Evolutionary conservation across 495 filamentous ascomycete species (phyloP), one percentile per base, ranked within the genome.

Genomic region (Penicillium pulvis): DNA sequence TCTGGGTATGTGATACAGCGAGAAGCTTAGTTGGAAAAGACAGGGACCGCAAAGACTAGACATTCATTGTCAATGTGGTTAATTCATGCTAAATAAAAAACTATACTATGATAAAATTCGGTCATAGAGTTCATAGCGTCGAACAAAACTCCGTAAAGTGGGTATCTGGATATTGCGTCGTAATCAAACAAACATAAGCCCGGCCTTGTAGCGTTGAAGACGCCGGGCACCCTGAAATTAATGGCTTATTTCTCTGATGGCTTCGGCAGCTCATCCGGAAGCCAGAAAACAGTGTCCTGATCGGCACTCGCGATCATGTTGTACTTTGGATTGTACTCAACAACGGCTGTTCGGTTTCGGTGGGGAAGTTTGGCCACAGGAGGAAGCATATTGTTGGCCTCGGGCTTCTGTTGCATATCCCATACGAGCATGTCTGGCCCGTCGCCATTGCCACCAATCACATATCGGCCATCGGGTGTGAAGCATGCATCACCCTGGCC

Each of bases 291-390:
- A 55, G 93, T 79, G 59, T 97, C 93, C 65, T 87, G 87, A 66
- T 98, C 92, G 6, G 89, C 95, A 42, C 86, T 92, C 16, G 89
- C 92, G 59, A 97, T 77, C 79, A 97, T 85, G 71, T 97, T 96
- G 73, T 86, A 91, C 45, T 91, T 81, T 7, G 91, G 95, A 73
- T 96, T 98, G 69, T 90, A 93, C 45, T 90, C 90, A 50, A 97
- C 83, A 10, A 96, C 79, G 1, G 87, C 87, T 9, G 85, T 85
- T 64, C 84, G 82, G 35, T 84, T 83, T 62, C 83, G 83, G 47
- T 89, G 83, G 16, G 88, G 84, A 50, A 96, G 65, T 23, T 81
- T 82, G 56, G 79, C 71, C 50, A 79, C 72, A 7, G 93, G 91
- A 52, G 87, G 82, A 51, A 96, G 64, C 17, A 81, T 72, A 64